Base-by-base conservation (phyloP, 495 filamentous ascomycete genomes). In the Hypoxylon cercidicola region DNA sequence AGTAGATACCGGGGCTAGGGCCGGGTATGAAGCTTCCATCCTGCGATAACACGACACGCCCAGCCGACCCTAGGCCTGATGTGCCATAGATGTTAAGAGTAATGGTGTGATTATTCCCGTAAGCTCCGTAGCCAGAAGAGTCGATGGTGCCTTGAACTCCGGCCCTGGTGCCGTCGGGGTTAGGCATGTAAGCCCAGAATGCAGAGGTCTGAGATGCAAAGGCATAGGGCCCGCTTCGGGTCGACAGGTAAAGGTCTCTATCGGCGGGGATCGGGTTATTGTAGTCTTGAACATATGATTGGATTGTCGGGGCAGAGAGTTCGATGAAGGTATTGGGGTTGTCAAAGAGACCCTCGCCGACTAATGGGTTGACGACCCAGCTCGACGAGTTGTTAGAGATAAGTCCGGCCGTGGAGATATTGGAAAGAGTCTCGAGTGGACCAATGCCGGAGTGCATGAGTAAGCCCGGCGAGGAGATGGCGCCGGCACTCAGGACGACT, bases 401-500 rank as follows among this genome's bases (percentile, higher is more conserved):
- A 11, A 69, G n/a, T 3, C 71, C 74, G 20, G 71, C 64, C 12
- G 39, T 3, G 8, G 67, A 47, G 20, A 80, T 46, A 10, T 54
- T 66, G 0, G 44, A 35, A 1, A 79, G 54, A 13, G 67, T 64
- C 23, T 70, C 69, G 0, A 55, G 54, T 11, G 75, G 70, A 1
- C 82, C 82, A 60, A 85, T 84, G 0, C 79, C 79, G 20, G 78
- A 82, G 69, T 81, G 81, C 76, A 87, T 84, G 11, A 89, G 79
- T 15, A 89, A 75, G 64, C 83, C 83, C 0, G 86, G 82, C 13
- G 82, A 84, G 1, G 73, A 77, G 37, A 88, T 76, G 10, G 85
- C 84, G 41, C 86, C 86, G 19, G 80, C 76, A 32, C 82, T 78
- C 4, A 87, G 78, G 34, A 87, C 75, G 41, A 87, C 82, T 50